Percentiles rank a stretch among this genome's conserved stretches.
Conservation (phyloP, 495 filamentous ascomycete species). For the Letharia columbiana region DNA sequence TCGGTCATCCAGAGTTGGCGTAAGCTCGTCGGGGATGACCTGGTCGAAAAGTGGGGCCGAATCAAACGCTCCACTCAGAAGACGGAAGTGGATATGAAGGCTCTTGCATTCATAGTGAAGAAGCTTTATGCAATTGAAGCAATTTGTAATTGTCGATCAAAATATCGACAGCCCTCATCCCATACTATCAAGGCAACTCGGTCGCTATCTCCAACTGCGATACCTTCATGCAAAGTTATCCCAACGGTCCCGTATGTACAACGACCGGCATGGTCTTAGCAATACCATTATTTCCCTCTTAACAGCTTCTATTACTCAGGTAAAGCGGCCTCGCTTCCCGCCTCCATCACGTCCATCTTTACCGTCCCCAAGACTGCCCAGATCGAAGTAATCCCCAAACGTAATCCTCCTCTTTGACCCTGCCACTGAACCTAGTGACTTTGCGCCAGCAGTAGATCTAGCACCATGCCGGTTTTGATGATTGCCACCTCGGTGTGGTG, state of each 20-base stretch:
- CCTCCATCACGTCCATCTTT: slow-evolving; percentile 57
- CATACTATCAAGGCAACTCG: not conserved
- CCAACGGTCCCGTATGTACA: slow-evolving; percentile 15
- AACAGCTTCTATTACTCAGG: slow-evolving; percentile 32
- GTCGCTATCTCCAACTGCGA: slow-evolving; percentile 6
- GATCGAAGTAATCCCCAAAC: slow-evolving; percentile 72
- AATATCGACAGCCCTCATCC: not conserved
- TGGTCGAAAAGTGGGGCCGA: not conserved
- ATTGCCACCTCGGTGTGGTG: slow-evolving; percentile 38
- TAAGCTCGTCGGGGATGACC: not conserved
- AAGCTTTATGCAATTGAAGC: not conserved
- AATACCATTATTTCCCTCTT: not conserved
- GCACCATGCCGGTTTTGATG: slow-evolving; percentile 32
- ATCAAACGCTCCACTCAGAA: not conserved
- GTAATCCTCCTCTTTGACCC: slow-evolving; percentile 74
- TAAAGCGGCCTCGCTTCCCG: slow-evolving; percentile 64
- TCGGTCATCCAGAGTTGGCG: not conserved
- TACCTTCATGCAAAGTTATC: slow-evolving; percentile 9
- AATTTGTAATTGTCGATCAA: slow-evolving; percentile 7
- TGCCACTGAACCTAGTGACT: slow-evolving; percentile 45
- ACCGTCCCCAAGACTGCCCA: slow-evolving; percentile 56
- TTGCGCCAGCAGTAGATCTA: slow-evolving; percentile 36
- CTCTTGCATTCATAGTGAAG: not conserved
- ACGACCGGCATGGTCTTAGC: slow-evolving; percentile 3
- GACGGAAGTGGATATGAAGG: not conserved